Evolutionary conservation across 495 filamentous ascomycete species (phyloP).

Genomic region (Aspergillus haitiensis): DNA sequence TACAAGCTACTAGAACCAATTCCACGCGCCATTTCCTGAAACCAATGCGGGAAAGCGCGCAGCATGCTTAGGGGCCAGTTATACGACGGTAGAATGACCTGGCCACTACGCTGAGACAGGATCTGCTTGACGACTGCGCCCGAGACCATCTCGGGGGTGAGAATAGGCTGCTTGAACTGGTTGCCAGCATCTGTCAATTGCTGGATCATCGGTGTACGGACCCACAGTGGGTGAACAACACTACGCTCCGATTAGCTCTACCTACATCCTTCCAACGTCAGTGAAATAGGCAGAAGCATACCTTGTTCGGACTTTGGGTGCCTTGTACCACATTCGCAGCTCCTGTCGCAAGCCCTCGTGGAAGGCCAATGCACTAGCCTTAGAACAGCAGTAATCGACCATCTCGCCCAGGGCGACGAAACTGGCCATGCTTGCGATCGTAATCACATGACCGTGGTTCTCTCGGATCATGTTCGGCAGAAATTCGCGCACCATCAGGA

Average conservation of each 20-base stretch:
- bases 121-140: slow-evolving; percentile 45
- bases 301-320: slow-evolving; percentile 46
- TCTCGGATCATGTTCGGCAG: slow-evolving; percentile 58
- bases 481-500: slow-evolving; percentile 58
- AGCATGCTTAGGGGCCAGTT: slow-evolving; percentile 31
- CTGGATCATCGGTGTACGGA: slow-evolving; percentile 48
- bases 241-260: slow-evolving; percentile 21
- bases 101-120: slow-evolving; percentile 42
- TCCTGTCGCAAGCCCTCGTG: slow-evolving; percentile 53
- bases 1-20: slow-evolving; percentile 29
- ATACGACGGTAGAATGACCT: slow-evolving; percentile 38
- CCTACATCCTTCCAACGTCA: not conserved
- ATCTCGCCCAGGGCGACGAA: slow-evolving; percentile 52
- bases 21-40: slow-evolving; percentile 40
- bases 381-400: slow-evolving; percentile 57
- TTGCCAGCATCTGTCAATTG: slow-evolving; percentile 38
- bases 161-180: slow-evolving; percentile 39
- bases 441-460: slow-evolving; percentile 63
- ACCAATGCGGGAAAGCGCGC: slow-evolving; percentile 42
- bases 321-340: slow-evolving; percentile 43
- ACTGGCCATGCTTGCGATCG: slow-evolving; percentile 55
- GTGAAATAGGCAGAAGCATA: slow-evolving; percentile 19
- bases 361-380: slow-evolving; percentile 57
- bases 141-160: slow-evolving; percentile 40
- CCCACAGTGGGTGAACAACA: slow-evolving; percentile 48